Conservation (phyloP, 192 early-diverging fungal genomes). For the Coemansia sp. region DNA sequence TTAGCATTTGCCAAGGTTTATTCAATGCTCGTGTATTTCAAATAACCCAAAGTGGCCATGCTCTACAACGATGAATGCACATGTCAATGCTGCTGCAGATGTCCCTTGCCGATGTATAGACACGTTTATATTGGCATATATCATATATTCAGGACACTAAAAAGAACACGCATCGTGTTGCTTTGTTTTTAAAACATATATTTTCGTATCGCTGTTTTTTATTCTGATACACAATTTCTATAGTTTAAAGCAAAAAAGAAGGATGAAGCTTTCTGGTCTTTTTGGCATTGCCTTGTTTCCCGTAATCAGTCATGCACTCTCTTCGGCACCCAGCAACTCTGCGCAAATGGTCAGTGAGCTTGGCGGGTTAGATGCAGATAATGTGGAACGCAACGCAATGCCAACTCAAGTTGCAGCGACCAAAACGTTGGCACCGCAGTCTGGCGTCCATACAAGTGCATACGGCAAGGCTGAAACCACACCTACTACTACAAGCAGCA, state of each 20-base stretch:
- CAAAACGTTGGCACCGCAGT: background rate
- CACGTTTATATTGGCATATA: background rate
- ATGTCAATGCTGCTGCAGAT: background rate
- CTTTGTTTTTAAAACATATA: background rate
- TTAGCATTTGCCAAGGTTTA: background rate
- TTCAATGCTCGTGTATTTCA: background rate
- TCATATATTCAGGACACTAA: background rate
- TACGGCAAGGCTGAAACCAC: background rate
- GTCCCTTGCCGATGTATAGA: background rate
- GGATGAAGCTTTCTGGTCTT: background rate
- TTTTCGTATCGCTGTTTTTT: background rate
- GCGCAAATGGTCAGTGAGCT: background rate
- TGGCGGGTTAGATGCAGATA: background rate
- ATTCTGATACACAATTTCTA: background rate
- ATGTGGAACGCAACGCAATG: background rate
- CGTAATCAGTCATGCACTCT: conserved; percentile 2
- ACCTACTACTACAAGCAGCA: conserved; percentile 8
- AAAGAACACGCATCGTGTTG: background rate
- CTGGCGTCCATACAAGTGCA: background rate
- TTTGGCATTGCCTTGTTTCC: conserved; percentile 1
- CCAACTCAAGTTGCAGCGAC: background rate
- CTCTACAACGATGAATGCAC: background rate
- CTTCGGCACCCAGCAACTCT: conserved; percentile 3
- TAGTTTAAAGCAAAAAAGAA: background rate
- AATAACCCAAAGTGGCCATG: background rate